phyloP scores from a whole-genome alignment of 1,284 basidiomycete species.

The Mycosarcoma maydis region DNA sequence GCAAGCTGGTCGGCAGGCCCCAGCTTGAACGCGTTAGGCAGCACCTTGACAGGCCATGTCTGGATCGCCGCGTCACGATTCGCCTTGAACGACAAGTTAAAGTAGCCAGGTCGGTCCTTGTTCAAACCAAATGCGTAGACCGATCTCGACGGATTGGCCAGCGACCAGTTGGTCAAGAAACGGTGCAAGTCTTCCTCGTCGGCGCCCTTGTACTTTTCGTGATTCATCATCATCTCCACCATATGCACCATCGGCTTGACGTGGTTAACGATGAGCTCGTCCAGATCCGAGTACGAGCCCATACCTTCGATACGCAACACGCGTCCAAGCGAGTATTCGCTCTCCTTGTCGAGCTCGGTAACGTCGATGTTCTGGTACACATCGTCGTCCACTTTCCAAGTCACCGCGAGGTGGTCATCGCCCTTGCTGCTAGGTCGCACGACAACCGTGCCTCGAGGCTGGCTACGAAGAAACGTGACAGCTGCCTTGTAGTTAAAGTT shows the following conservation, averaged over 20 bases:
- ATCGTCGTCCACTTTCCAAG: conserved; percentile 98
- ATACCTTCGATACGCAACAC: conserved; percentile 80
- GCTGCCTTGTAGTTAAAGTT: conserved; percentile 92
- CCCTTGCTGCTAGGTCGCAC: conserved; percentile 97
- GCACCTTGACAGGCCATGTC: conserved; percentile 66
- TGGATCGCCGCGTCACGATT: conserved; percentile 70
- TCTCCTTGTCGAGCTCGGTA: conserved; percentile 79
- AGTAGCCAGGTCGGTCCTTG: conserved; percentile 87
- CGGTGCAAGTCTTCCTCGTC: conserved; percentile 79
- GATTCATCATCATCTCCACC: conserved; percentile 92
- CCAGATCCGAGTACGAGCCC: conserved; percentile 89
- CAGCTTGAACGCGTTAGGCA: conserved; percentile 64
- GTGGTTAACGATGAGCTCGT: conserved; percentile 97
- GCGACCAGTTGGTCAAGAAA: conserved; percentile 68
- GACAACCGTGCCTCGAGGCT: conserved; percentile 79
- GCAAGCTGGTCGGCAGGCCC: conserved; percentile 62
- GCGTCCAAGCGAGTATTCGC: conserved; percentile 75
- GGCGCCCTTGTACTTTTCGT: conserved; percentile 93
- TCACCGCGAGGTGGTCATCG: conserved; percentile 90
- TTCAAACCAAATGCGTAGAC: conserved; percentile 97
- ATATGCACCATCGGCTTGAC: conserved; percentile 92
- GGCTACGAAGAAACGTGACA: conserved; percentile 86
- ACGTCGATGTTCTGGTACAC: conserved; percentile 98
- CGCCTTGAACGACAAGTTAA: conserved; percentile 91
- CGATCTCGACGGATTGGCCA: conserved; percentile 93